Conservation (phyloP, 441 rosid genomes). For the Omphalea diandra region DNA sequence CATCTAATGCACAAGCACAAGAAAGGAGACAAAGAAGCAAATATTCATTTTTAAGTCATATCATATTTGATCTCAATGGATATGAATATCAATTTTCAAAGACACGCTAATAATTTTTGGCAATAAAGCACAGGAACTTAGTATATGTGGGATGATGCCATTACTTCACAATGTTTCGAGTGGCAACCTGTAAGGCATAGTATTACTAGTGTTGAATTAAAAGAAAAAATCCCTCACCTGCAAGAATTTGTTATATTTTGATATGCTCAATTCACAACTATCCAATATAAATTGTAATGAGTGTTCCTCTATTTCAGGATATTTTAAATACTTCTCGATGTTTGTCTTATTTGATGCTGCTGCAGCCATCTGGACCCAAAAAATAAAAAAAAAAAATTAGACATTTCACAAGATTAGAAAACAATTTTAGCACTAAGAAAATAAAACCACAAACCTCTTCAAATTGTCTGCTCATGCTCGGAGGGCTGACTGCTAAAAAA, state of each 20-base stretch:
- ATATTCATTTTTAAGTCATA: background rate
- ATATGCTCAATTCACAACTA: conserved; percentile 82
- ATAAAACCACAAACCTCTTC: conserved; percentile 62
- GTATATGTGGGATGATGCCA: no score
- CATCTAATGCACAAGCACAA: background rate
- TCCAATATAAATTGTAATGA: conserved; percentile 78
- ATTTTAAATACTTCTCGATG: conserved; percentile 51
- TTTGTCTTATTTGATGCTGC: conserved; percentile 78
- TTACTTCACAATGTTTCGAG: no score
- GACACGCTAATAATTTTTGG: background rate
- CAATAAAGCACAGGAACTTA: background rate
- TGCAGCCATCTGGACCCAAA: conserved; percentile 70
- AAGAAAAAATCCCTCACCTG: conserved; percentile 56
- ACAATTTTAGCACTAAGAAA: background rate
- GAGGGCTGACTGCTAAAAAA: conserved; percentile 82
- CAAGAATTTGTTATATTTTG: conserved; percentile 78
- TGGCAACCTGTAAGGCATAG: background rate
- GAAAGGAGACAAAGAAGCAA: background rate
- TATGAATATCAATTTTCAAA: background rate
- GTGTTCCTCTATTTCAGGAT: conserved; percentile 74
- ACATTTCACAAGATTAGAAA: background rate
- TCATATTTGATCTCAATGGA: background rate
- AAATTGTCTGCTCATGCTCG: conserved; percentile 67
- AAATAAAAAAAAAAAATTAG: no score
- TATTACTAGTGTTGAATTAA: no score